Base-by-base conservation (phyloP, 2,329 filamentous ascomycete species). In the Aspergillus jensenii region DNA sequence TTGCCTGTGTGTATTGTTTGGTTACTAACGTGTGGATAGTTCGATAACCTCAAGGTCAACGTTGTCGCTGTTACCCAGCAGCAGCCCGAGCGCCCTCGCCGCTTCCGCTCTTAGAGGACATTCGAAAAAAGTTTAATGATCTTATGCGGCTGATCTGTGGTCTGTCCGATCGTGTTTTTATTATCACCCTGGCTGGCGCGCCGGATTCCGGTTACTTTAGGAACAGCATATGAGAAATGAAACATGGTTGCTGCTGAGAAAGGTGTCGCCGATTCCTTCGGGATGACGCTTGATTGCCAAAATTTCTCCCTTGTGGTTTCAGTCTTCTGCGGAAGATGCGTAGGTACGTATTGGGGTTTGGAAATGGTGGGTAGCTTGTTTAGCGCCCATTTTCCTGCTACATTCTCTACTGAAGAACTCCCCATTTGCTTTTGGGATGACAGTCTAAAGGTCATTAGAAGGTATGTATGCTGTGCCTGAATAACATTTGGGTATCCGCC, bases 21-120 rank as follows among this genome's bases (percentile, higher is more conserved):
- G 68, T 59, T 33, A 31, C 7, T 52, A 45, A 21, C 15, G 19
- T 37, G 11, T 40, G 12, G 15, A 62, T 73, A 97, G 93, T 99
- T 99, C 85, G 95, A 99, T 82, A 87, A 87, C 70, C 93, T 99
- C 81, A 90, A 93, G 79, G 91, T 96, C 89, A 97, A 96, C 83
- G 91, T 98, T 74, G 87, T 96, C 72, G 82, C 89, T 69, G 92
- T 99, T 70, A 84, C 89, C 71, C 93, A 98, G 84, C 87, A 91
- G 79, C 93, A 97, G 84, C 80, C 85, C 75, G 93, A 97, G 83
- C 90, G 92, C 69, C 86, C 85, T 70, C 89, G 90, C 76, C 86
- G 90, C 77, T 93, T 61, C 62, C 63, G 59, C 44, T 15, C 52
- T 49, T 54, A 62, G 48, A 54, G 37, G 55, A 55, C 15, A 54